A percentile compares a stretch with the other conserved stretches of the same genome.
Evolutionary conservation across 768 basidiomycete genomes (phyloP).

Genomic region (Boletus sp.): DNA sequence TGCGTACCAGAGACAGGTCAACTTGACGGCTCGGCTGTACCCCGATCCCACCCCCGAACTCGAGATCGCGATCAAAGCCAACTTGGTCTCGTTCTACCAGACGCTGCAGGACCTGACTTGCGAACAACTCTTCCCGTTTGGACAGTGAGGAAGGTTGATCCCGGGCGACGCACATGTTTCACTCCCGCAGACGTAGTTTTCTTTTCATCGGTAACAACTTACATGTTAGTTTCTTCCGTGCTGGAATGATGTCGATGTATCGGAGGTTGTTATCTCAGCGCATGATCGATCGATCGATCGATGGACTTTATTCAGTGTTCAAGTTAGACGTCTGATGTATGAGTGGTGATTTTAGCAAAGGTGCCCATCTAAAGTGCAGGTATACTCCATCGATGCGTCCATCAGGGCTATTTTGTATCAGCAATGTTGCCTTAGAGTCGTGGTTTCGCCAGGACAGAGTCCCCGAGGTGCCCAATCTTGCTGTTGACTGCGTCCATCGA

Average conservation of each 20-base stretch:
- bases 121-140: slow-evolving; percentile 16
- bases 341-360: slow-evolving; percentile 10
- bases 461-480: neutral
- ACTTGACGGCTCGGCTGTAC: slow-evolving; percentile 21
- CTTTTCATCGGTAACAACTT: neutral
- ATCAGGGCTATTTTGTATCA: neutral
- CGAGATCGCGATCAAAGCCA: slow-evolving; percentile 21
- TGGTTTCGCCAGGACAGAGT: slow-evolving; percentile 12
- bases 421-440: slow-evolving; percentile 14
- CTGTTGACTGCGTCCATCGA: neutral
- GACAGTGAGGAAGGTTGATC: slow-evolving; percentile 1
- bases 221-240: too few relatives aligned
- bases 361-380: neutral
- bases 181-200: neutral
- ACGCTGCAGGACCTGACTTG: slow-evolving; percentile 10
- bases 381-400: neutral
- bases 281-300: too few relatives aligned
- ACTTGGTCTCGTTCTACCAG: slow-evolving; percentile 16
- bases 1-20: slow-evolving; percentile 19
- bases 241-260: neutral
- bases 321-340: neutral
- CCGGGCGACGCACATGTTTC: neutral
- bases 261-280: neutral
- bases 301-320: neutral
- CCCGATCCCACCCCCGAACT: slow-evolving; percentile 23